These are phyloP conservation scores for Populus ilicifolia DNA, from an alignment of 345 rosid genomes.

Conservation along the genomic window DNA sequence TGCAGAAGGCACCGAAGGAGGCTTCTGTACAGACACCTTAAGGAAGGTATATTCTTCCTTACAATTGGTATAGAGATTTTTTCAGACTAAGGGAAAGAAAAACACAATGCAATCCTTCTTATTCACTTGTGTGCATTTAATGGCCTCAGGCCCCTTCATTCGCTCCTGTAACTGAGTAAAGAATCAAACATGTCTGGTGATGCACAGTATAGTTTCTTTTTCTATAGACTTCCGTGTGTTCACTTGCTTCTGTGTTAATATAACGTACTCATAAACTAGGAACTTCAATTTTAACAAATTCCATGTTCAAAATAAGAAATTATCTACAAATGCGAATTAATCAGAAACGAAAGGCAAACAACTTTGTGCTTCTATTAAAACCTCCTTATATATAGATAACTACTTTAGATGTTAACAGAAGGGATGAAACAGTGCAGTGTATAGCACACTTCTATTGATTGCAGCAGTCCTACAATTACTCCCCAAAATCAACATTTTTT, in stretches of 20 bases:
- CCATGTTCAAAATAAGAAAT: not conserved
- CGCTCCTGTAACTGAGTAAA: not conserved
- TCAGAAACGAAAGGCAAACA: not conserved
- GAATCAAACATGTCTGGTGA: not conserved
- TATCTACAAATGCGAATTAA: not conserved
- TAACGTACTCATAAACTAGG: not conserved
- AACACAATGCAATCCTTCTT: not conserved
- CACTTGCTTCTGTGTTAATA: not conserved
- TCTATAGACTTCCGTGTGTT: not conserved
- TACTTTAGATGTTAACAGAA: not conserved
- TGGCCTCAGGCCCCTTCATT: not conserved
- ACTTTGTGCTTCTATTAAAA: not conserved
- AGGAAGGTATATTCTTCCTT: constrained; percentile 15
- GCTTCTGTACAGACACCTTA: not conserved
- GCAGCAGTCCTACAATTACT: not conserved
- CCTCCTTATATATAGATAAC: not conserved
- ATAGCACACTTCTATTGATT: not conserved
- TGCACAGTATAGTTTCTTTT: not conserved
- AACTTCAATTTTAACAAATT: not conserved
- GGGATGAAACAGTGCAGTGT: not conserved
- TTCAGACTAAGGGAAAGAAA: not conserved
- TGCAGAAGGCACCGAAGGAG: constrained; percentile 22
- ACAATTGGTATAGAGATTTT: not conserved
- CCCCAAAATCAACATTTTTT: not conserved
- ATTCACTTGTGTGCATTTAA: not conserved